Base-by-base conservation (phyloP, 768 basidiomycete species). In the Suillus ampliporus region DNA sequence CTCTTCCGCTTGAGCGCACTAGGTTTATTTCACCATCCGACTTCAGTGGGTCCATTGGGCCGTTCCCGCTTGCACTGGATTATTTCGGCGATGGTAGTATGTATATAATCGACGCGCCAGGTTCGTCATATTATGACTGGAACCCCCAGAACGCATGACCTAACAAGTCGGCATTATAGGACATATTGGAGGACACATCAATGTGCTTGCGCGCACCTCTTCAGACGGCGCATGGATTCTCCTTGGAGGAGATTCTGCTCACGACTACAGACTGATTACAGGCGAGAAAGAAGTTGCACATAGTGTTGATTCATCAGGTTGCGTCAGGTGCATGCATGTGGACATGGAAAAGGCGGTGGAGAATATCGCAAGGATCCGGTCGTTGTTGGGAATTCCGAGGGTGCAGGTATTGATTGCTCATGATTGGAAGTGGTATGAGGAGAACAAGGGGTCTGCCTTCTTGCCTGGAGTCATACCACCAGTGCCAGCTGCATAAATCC, bases 61-160 rank as follows among this genome's bases (percentile, higher is more conserved):
- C 82, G 1, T 84, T 84, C 69, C 81, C 82, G 10, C 68, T 58
- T 59, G 81, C 84, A 8, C 66, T 80, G 41, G 85, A 88, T 71
- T 82, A 78, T 67, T 85, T 80, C 68, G 79, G 78, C 23, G 86
- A 88, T 68, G 86, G 85, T 1, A 83, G 81, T 63, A 69, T 84
- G 21, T 86, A 83, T 68, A 77, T 87, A 65, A 68, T 86, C 61
- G 82, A 86, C 65, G 79, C 84, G 1, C 78, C 84, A 0, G 85
- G 61, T 62, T 21, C 19, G 56, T 46, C 21, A 7, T 9, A 21
- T 46, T 9, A 21, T 46, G n/a, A 31, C 31, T 31, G 9, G 4
- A 15, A 28, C 14, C 23, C 9, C 34, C 17, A 5, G 17, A 5
- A 40, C 19, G 3, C 9, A 26, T 7, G 28, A 46, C 14, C 15